A percentile compares a stretch with the other conserved stretches of the same genome.
Evolutionary conservation across 164 flowering plant genomes (phyloP).

Genomic region (Chloranthus sessilifolius): DNA sequence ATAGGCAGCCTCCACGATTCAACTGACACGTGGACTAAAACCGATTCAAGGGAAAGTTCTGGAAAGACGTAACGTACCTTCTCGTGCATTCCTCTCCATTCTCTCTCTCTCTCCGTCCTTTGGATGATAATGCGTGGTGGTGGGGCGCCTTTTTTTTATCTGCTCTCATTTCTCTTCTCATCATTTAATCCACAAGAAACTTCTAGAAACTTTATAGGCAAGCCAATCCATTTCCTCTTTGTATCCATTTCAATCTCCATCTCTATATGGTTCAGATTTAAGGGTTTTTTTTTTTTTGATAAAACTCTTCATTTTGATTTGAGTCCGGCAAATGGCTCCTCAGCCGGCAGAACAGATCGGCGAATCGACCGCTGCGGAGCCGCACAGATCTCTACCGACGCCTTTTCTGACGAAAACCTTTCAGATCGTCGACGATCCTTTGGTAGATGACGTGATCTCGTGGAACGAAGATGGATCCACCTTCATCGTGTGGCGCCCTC

Average conservation of each 20-base stretch:
- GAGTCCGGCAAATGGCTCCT: constrained; percentile 13
- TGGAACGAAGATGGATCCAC: constrained; percentile 30
- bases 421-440: constrained; percentile 29
- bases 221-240: too few relatives aligned
- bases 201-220: constrained; percentile 29
- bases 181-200: constrained; percentile 21
- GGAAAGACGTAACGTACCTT: constrained; percentile 22
- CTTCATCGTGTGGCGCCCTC: constrained; percentile 31
- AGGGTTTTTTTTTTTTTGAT: not conserved
- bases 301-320: too few relatives aligned
- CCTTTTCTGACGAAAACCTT: constrained; percentile 24
- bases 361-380: constrained; percentile 7
- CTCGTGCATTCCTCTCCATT: constrained; percentile 22
- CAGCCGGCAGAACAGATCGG: constrained; percentile 18
- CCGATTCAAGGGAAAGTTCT: constrained; percentile 27
- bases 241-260: not conserved
- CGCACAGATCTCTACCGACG: constrained; percentile 23
- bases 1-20: not conserved
- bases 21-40: constrained; percentile 15
- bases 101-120: not conserved
- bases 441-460: constrained; percentile 25
- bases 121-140: too few relatives aligned
- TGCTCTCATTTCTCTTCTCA: constrained; percentile 1
- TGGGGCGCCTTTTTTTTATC: not conserved
- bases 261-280: not conserved